phyloP scores from a whole-genome alignment of 2,329 filamentous ascomycete species.

The Venturiaceae sp. region DNA sequence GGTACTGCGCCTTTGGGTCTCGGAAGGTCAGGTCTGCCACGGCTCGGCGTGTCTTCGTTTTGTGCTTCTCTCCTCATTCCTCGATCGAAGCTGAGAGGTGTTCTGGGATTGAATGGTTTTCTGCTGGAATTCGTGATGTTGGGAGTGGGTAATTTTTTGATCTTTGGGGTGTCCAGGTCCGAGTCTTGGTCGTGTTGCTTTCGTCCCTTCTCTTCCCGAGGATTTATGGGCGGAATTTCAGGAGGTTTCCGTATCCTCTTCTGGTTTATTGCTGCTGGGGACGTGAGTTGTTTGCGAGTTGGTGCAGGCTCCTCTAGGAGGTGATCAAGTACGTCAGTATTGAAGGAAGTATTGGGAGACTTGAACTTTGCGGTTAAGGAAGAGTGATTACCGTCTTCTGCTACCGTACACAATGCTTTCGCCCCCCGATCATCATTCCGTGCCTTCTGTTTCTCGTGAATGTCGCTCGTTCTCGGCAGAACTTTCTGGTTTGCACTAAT shows the following conservation, averaged over 20 bases:
- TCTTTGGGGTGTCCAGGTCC: neutral
- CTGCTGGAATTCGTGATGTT: neutral
- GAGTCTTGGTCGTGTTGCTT: neutral
- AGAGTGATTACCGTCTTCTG: neutral
- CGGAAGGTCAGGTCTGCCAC: neutral
- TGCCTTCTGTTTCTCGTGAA: neutral
- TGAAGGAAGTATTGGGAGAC: neutral
- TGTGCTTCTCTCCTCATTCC: neutral
- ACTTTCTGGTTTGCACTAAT: slow-evolving; percentile 14
- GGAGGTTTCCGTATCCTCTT: neutral
- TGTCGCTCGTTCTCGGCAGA: slow-evolving; percentile 7
- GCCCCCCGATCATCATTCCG: neutral
- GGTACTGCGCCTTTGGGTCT: neutral
- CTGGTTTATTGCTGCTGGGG: neutral
- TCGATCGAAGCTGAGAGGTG: neutral
- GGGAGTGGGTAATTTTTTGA: neutral
- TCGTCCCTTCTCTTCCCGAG: neutral
- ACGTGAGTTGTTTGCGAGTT: neutral
- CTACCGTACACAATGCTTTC: neutral
- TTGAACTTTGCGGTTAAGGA: neutral
- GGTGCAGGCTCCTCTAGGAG: neutral
- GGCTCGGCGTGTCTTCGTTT: neutral
- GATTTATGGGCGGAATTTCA: neutral
- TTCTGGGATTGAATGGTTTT: neutral
- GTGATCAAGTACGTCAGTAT: neutral